Evolutionary conservation across 169 alveolate species (phyloP).

Genomic region (Babesia divergens): DNA sequence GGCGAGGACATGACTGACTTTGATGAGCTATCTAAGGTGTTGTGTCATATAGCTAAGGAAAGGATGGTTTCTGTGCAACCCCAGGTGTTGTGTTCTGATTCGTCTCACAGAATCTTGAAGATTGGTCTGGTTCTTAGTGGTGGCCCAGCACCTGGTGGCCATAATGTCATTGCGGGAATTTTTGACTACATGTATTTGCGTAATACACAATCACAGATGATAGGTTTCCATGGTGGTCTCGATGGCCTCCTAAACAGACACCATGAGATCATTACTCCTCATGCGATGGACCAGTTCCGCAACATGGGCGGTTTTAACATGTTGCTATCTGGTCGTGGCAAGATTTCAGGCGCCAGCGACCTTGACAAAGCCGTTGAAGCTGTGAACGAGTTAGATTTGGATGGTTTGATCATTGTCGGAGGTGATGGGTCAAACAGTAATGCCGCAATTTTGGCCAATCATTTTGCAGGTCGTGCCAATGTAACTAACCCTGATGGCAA

Average conservation of each 20-base stretch:
- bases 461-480: conserved; percentile 74
- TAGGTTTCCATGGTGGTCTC: conserved; percentile 93
- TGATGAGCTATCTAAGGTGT: conserved; percentile 24
- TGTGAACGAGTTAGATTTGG: conserved; percentile 86
- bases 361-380: conserved; percentile 82
- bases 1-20: conserved; percentile 51
- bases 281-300: conserved; percentile 90
- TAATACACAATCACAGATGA: conserved; percentile 86
- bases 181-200: conserved; percentile 88
- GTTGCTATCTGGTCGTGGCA: conserved; percentile 97
- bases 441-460: conserved; percentile 96
- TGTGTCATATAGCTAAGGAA: conserved; percentile 35
- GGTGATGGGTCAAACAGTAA: conserved; percentile 99
- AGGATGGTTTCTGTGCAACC: conserved; percentile 56
- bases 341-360: conserved; percentile 90
- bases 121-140: conserved; percentile 97
- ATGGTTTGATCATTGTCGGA: conserved; percentile 97
- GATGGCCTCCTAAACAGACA: conserved; percentile 91
- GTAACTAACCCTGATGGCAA: conserved; percentile 12
- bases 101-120: conserved; percentile 46
- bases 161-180: conserved; percentile 96
- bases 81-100: conserved; percentile 2
- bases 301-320: conserved; percentile 98
- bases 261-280: conserved; percentile 88
- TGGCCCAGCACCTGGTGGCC: conserved; percentile 99